Evolutionary conservation across 371 early-diverging fungal species (phyloP).

Genomic region (Homolaphlyctis polyrhiza): DNA sequence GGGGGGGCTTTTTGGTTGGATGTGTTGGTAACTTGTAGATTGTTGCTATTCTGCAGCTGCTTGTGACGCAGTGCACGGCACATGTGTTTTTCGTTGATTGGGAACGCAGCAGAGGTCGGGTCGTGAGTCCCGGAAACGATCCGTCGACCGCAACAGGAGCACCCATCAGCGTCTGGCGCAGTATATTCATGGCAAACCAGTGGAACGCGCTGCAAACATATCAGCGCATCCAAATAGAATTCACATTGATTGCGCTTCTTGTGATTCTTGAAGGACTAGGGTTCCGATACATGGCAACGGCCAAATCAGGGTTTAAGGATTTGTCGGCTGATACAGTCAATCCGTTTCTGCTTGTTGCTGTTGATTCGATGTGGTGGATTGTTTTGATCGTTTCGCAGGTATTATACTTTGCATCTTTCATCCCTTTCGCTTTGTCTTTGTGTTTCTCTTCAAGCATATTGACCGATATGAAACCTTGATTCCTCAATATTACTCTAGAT

Average conservation of each 20-base stretch:
- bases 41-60: slow-evolving; percentile 1
- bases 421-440: neutral
- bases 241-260: slow-evolving; percentile 32
- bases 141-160: slow-evolving; percentile 7
- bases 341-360: slow-evolving; percentile 37
- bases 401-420: neutral
- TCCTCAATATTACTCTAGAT: neutral
- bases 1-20: neutral
- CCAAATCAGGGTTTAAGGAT: slow-evolving; percentile 30
- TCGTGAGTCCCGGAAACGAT: slow-evolving; percentile 12
- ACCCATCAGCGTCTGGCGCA: slow-evolving; percentile 48
- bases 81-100: slow-evolving; percentile 50
- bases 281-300: slow-evolving; percentile 27
- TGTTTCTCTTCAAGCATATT: neutral
- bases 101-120: slow-evolving; percentile 32
- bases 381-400: slow-evolving; percentile 29
- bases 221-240: slow-evolving; percentile 30
- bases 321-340: slow-evolving; percentile 19
- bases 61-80: slow-evolving; percentile 35
- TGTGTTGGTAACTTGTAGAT: neutral
- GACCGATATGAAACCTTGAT: neutral
- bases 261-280: slow-evolving; percentile 31
- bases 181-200: slow-evolving; percentile 44
- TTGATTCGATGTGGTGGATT: slow-evolving; percentile 30
- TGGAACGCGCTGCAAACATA: slow-evolving; percentile 40